These are phyloP conservation scores for Saccharum spontaneum DNA, from an alignment of 176 grass and related monocot genomes.

Conservation along the genomic window DNA sequence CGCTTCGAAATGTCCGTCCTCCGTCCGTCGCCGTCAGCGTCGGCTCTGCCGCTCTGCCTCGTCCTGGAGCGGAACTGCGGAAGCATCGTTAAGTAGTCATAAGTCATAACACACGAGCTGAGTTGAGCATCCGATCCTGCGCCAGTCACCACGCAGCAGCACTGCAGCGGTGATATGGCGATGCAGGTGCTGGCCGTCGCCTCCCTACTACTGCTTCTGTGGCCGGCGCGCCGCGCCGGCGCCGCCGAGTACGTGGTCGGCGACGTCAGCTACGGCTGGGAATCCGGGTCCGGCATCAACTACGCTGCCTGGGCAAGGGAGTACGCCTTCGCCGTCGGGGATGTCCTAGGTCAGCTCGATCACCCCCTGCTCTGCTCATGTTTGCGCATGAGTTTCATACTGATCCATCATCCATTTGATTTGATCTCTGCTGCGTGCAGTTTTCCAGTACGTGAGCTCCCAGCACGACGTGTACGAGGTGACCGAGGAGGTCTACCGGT, in stretches of 20 bases:
- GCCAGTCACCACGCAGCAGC: too few species aligned
- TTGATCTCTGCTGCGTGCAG: slow-evolving; percentile 1
- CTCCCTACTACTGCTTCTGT: neutral
- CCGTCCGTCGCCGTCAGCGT: neutral
- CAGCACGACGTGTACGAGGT: slow-evolving; percentile 59
- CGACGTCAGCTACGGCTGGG: slow-evolving; percentile 23
- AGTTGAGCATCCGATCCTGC: too few species aligned
- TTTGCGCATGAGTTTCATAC: neutral
- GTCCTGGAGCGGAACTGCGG: neutral
- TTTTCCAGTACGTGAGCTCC: slow-evolving; percentile 48
- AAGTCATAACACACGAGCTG: too few species aligned
- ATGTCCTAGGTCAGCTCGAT: slow-evolving; percentile 34
- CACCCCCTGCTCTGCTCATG: neutral
- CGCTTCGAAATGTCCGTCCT: neutral
- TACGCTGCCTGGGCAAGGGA: slow-evolving; percentile 34
- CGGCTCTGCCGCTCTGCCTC: neutral
- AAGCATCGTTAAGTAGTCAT: too few species aligned
- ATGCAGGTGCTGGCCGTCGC: neutral
- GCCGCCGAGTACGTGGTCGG: slow-evolving; percentile 34
- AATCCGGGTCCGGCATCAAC: slow-evolving; percentile 48
- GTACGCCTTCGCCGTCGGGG: slow-evolving; percentile 34
- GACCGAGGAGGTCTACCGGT: slow-evolving; percentile 39
- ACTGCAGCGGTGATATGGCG: too few species aligned
- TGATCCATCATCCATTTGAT: neutral
- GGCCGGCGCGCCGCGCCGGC: neutral